These are phyloP conservation scores for Mikania micrantha DNA, from an alignment of 129 eudicot genomes.

Conservation along the genomic window DNA sequence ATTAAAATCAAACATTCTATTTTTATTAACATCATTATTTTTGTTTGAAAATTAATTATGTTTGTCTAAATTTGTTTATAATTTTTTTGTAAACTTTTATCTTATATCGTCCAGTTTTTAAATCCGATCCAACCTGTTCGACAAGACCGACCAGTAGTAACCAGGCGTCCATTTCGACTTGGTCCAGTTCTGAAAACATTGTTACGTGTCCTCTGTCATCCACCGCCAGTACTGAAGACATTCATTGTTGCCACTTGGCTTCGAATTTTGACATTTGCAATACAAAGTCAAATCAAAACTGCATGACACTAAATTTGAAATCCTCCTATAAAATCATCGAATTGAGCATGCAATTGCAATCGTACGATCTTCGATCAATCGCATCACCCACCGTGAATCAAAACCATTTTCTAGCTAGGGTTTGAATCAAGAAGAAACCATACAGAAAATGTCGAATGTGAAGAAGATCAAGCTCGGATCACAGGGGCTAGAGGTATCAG, in stretches of 20 bases:
- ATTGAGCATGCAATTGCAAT: not conserved
- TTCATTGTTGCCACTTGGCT: not conserved
- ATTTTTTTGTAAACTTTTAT: too few species aligned
- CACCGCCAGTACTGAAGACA: not conserved
- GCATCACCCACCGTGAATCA: not conserved
- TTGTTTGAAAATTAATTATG: too few species aligned
- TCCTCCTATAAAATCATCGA: not conserved
- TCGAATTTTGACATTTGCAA: not conserved
- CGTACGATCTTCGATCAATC: too few species aligned
- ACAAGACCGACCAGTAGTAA: too few species aligned
- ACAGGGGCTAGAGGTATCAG: constrained; percentile 42
- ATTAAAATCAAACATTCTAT: too few species aligned
- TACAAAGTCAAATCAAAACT: not conserved
- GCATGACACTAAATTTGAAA: not conserved
- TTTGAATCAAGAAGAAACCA: not conserved
- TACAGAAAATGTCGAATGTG: not conserved
- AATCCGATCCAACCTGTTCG: too few species aligned
- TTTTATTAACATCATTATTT: too few species aligned
- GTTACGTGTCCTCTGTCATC: not conserved
- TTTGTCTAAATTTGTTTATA: too few species aligned
- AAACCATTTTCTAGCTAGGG: not conserved
- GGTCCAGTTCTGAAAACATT: too few species aligned
- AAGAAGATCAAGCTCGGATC: constrained; percentile 37
- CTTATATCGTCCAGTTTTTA: too few species aligned
- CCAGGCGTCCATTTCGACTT: too few species aligned